A percentile compares a stretch with the other conserved stretches of the same genome.
These are phyloP conservation scores for Strobilomyces echinocephalus DNA, from an alignment of 768 basidiomycete genomes.

Conservation along the genomic window DNA sequence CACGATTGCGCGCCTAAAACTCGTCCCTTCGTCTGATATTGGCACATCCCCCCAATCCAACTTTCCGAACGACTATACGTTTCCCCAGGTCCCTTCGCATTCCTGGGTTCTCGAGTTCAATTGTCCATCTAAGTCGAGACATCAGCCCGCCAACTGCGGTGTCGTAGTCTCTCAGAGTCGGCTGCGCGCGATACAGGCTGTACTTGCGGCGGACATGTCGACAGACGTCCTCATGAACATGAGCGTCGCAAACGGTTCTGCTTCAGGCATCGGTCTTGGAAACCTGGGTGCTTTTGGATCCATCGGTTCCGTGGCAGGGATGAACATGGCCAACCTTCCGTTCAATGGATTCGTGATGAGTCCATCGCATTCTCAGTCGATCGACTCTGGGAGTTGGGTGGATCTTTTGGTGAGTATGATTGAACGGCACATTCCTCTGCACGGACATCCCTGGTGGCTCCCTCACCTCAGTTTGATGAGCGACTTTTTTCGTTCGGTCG, in stretches of 20 bases:
- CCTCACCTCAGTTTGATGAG: not conserved
- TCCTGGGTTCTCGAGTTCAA: slow-evolving; percentile 77
- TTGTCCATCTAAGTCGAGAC: slow-evolving; percentile 17
- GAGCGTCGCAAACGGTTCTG: slow-evolving; percentile 10
- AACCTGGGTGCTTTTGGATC: slow-evolving; percentile 24
- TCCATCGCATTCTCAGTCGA: slow-evolving; percentile 19
- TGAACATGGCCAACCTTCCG: slow-evolving; percentile 23
- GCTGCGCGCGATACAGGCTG: slow-evolving; percentile 71
- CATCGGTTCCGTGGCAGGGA: slow-evolving; percentile 16
- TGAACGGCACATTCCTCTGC: not conserved
- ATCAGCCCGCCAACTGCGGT: slow-evolving; percentile 45
- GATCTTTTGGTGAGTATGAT: slow-evolving; percentile 27
- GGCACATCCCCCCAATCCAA: slow-evolving; percentile 10
- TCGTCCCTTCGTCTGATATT: slow-evolving; percentile 30
- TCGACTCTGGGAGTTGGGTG: slow-evolving; percentile 25
- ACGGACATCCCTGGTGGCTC: not conserved
- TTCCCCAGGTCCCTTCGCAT: slow-evolving; percentile 25
- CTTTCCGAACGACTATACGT: slow-evolving; percentile 22
- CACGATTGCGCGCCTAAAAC: slow-evolving; percentile 51
- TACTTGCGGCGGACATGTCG: slow-evolving; percentile 34
- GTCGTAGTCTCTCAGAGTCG: slow-evolving; percentile 70
- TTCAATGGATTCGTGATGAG: slow-evolving; percentile 22
- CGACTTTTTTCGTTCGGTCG: not conserved
- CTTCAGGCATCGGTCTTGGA: slow-evolving; percentile 16
- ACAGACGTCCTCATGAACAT: slow-evolving; percentile 25